Evolutionary conservation across 257 asterid species (phyloP), one percentile per base, ranked within the genome.

Genomic region (Solanum pennellii): DNA sequence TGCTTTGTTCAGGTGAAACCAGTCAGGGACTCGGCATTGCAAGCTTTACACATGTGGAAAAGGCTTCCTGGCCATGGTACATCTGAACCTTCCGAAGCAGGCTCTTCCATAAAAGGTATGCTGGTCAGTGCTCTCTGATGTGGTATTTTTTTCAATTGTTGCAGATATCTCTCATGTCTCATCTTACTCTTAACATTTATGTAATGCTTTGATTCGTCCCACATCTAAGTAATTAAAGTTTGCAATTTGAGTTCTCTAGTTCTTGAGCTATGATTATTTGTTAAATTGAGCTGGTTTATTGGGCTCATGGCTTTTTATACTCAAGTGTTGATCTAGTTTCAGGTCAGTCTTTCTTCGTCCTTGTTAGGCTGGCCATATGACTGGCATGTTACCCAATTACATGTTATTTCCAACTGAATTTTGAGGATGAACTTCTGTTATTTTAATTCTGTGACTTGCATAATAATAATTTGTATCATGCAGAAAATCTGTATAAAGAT

Each of bases 31-130:
- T 83, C 92, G 74, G 98, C 96, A 88, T 45, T 97, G 92, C 99
- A 95, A 90, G 98, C 99, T 87, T 89, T 95, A 91, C 97, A 94
- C 87, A 88, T 93, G 31, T 97, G 99, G 99, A 94, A 90, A 92
- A 92, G 89, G 88, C 92, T 97, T 89, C 96, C 96, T 8, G 95
- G 97, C 73, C 37, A 94, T 16, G 90, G 91, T 90, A 92, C 95
- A 88, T 93, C 94, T 23, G 99, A 94, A 93, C 98, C 98, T 76
- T 97, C 99, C 73, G 99, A 97, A 90, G 88, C 97, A 60, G 98
- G 98, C 74, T 97, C 99, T 86, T 95, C 95, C 60, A 88, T 94
- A 90, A 94, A 91, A 94, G 99, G 98, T 95, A 87, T 69, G 86
- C 12, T 83, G 23, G 37, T 49, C 20, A 18, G 85, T 82, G 87